phyloP scores from a whole-genome alignment of 2,329 filamentous ascomycete genomes.

The Ambrosiella cleistominuta region DNA sequence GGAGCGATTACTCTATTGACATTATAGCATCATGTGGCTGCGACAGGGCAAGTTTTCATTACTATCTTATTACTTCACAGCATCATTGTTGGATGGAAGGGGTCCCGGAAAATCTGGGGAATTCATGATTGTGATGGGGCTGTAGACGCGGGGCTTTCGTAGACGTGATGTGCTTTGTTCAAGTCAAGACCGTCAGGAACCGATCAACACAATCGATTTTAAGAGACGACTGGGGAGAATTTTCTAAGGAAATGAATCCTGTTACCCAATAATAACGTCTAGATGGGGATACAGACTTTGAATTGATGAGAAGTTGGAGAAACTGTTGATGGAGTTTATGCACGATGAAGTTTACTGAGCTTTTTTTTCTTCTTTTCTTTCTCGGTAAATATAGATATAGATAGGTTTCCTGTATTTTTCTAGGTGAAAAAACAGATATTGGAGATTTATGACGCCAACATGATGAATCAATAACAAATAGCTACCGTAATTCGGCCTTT shows the following conservation, averaged over 20 bases:
- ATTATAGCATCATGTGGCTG: not conserved
- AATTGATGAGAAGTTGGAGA: not conserved
- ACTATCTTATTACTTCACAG: conserved; percentile 10
- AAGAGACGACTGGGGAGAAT: not conserved
- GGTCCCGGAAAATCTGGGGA: not conserved
- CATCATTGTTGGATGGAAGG: not conserved
- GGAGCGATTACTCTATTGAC: not conserved
- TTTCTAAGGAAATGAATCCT: not conserved
- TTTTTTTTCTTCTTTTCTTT: not conserved
- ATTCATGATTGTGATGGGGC: not conserved
- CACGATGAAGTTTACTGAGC: not conserved
- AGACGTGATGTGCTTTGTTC: not conserved
- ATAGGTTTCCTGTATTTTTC: not conserved
- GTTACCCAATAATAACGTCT: not conserved
- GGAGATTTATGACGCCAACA: not conserved
- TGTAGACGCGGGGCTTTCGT: not conserved
- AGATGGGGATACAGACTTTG: not conserved
- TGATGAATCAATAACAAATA: not conserved
- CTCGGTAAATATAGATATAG: not conserved
- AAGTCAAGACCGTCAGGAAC: not conserved
- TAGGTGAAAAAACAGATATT: not conserved
- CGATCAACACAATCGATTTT: not conserved
- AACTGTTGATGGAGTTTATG: not conserved
- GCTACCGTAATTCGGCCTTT: too few species aligned
- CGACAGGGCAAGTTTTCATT: conserved; percentile 5